Evolutionary conservation across 441 rosid genomes (phyloP), one percentile per base, ranked within the genome.

Genomic region (Pelargonium myrrhifolium): DNA sequence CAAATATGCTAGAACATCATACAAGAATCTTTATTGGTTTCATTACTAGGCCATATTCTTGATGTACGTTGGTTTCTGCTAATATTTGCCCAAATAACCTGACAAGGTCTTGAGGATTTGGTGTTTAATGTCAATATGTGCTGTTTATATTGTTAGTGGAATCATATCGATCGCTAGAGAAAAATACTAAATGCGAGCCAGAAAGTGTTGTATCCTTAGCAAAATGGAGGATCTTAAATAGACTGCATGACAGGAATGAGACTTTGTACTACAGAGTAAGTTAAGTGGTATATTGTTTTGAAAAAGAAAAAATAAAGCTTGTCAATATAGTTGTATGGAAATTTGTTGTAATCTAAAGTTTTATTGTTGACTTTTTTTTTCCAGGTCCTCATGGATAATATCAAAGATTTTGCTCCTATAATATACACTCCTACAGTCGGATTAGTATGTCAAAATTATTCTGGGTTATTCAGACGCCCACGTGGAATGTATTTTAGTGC

Each of bases 401-500:
- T 94, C 68, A 86, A 83, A 82, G 89, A 88, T 72, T 94, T 94
- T 79, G 94, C 99, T 24, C 99, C 99, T 0, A 79, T 87, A 21
- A 94, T 94, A 76, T 94, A 94, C 79, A 94, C 99, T 64, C 99
- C 99, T 39, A 94, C 99, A 0, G 99, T 94, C 47, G 99, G 99
- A 61, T 76, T 91, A 72, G 99, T 91, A 10, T 94, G 99, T 72
- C 99, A 94, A 78, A 94, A 94, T 75, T 94, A 91, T 81, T 94
- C 99, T 2, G 99, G 99, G 35, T 73, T 94, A 66, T 94, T 87
- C 72, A 87, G 99, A 78, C 96, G 99, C 28, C 99, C 99, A 3
- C 90, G 97, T 70, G 99, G 99, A 64, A 94, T 94, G 99, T 94
- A 94, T 82, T 94, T 94, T 80, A 89, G 99, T 73, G 99, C 96